These are phyloP conservation scores for Podospora comata DNA, from an alignment of 495 filamentous ascomycete genomes.

Conservation along the genomic window DNA sequence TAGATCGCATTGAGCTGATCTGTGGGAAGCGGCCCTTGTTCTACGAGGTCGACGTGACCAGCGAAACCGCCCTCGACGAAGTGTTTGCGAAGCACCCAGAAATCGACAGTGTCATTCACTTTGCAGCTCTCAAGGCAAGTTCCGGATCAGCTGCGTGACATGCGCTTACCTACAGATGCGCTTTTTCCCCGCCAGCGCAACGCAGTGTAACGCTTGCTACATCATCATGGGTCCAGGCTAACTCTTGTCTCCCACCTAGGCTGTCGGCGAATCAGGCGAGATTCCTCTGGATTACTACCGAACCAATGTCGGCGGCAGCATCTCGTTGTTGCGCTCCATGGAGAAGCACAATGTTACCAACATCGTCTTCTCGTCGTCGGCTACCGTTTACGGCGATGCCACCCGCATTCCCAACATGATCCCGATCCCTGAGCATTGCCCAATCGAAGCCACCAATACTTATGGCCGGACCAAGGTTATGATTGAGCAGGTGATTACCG, in stretches of 20 bases:
- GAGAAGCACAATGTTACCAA: conserved; percentile 83
- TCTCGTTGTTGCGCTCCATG: conserved; percentile 86
- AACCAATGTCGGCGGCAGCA: conserved; percentile 91
- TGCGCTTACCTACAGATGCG: conserved; percentile 1
- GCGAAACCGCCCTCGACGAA: conserved; percentile 76
- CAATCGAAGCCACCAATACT: conserved; percentile 92
- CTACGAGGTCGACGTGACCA: conserved; percentile 81
- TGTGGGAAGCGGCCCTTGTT: conserved; percentile 84
- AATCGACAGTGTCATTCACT: conserved; percentile 97
- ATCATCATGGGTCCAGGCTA: conserved; percentile 2
- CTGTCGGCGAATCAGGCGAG: conserved; percentile 93
- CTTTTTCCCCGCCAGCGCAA: neutral
- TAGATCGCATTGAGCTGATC: conserved; percentile 92
- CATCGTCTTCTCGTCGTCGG: conserved; percentile 95
- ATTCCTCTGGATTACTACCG: conserved; percentile 97
- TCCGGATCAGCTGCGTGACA: neutral
- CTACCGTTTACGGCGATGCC: conserved; percentile 96
- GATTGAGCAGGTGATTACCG: conserved; percentile 86
- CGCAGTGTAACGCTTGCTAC: conserved; percentile 10
- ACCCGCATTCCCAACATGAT: conserved; percentile 98
- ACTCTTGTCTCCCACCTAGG: conserved; percentile 47
- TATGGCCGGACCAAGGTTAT: conserved; percentile 94
- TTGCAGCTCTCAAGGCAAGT: conserved; percentile 90
- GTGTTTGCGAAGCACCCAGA: conserved; percentile 86
- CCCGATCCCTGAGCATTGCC: conserved; percentile 95